These are phyloP conservation scores for Arthrobotrys iridis DNA, from an alignment of 2,329 filamentous ascomycete species.

Conservation along the genomic window DNA sequence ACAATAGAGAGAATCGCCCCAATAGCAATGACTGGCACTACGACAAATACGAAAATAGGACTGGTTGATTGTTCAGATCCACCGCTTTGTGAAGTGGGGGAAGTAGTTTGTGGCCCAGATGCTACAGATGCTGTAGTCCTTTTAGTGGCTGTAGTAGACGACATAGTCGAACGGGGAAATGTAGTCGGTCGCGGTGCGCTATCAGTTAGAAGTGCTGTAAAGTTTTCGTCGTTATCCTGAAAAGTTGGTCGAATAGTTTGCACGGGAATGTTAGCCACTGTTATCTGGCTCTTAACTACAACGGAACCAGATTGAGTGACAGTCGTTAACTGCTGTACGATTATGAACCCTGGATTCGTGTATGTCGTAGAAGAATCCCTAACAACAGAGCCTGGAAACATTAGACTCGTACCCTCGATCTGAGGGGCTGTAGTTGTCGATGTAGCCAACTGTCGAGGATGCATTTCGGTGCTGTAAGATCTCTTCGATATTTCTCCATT, in stretches of 20 bases:
- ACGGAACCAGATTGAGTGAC: slow-evolving; percentile 33
- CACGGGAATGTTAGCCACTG: slow-evolving; percentile 24
- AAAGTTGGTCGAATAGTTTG: slow-evolving; percentile 14
- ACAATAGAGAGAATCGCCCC: slow-evolving; percentile 19
- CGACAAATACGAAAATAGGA: slow-evolving; percentile 26
- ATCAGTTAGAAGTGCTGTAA: slow-evolving; percentile 35
- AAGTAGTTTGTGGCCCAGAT: not conserved
- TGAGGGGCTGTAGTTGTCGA: not conserved
- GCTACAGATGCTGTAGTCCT: slow-evolving; percentile 8
- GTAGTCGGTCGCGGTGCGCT: slow-evolving; percentile 6
- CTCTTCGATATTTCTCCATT: slow-evolving; percentile 6
- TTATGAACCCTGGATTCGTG: slow-evolving; percentile 45
- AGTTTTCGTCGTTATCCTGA: not conserved
- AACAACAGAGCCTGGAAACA: slow-evolving; percentile 19
- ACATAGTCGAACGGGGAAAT: not conserved
- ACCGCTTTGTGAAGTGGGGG: not conserved
- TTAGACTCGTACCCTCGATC: slow-evolving; percentile 10
- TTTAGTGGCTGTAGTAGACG: not conserved
- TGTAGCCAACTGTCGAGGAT: slow-evolving; percentile 30
- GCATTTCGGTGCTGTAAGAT: not conserved
- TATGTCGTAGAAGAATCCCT: slow-evolving; percentile 48
- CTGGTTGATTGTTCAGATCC: slow-evolving; percentile 11
- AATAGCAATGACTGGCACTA: slow-evolving; percentile 28
- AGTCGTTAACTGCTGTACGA: slow-evolving; percentile 39
- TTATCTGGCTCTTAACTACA: slow-evolving; percentile 36